phyloP scores from a whole-genome alignment of 768 basidiomycete genomes.

The Amanita phalloides region DNA sequence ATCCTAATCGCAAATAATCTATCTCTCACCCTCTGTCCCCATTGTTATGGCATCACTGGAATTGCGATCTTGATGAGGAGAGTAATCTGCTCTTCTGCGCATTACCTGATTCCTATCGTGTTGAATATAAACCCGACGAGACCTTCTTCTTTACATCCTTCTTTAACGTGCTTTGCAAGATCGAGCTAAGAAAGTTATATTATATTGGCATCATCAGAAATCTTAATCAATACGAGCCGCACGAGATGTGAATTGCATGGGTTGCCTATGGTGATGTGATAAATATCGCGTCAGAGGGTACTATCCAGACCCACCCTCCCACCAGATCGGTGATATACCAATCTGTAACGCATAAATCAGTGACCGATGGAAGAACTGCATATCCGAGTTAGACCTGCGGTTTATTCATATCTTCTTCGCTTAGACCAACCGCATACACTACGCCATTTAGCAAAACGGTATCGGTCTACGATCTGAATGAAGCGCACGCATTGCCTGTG shows the following conservation, averaged over 20 bases:
- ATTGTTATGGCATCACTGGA: conserved; percentile 78
- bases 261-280: conserved; percentile 39
- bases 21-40: conserved; percentile 68
- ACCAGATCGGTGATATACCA: conserved; percentile 85
- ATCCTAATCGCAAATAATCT: neutral
- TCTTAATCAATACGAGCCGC: conserved; percentile 10
- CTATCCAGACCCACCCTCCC: conserved; percentile 55
- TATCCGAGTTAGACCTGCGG: conserved; percentile 45
- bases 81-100: neutral
- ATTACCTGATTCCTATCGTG: conserved; percentile 74
- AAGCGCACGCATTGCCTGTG: conserved; percentile 76
- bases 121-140: conserved; percentile 78
- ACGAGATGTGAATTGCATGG: conserved; percentile 82
- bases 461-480: neutral
- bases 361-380: neutral
- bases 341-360: conserved; percentile 34
- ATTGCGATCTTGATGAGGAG: neutral
- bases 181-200: conserved; percentile 42
- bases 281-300: neutral
- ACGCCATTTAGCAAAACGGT: neutral
- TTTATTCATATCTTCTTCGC: conserved; percentile 74
- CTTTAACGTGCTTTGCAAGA: conserved; percentile 69
- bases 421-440: conserved; percentile 76
- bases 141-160: conserved; percentile 73
- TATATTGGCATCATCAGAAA: neutral